Conservation (phyloP, 2,329 filamentous ascomycete species). For the Fusarium tanahbumbuense region DNA sequence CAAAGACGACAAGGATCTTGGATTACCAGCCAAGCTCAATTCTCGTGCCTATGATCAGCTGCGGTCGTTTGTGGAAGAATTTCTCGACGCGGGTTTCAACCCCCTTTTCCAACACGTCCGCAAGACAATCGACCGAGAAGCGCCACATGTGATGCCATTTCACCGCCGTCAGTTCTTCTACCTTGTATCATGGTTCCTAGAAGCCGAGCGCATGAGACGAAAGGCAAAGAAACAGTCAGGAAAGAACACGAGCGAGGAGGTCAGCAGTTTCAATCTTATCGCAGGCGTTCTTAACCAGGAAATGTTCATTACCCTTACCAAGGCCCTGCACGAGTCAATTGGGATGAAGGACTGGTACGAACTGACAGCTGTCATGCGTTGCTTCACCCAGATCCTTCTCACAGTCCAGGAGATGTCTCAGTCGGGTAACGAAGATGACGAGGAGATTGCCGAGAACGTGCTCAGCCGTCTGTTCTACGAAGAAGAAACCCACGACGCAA, state of each 20-base stretch:
- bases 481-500: conserved; percentile 89
- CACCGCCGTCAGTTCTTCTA: conserved; percentile 93
- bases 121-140: conserved; percentile 90
- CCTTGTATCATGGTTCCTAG: conserved; percentile 89
- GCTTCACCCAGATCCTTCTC: conserved; percentile 92
- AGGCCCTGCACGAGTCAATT: conserved; percentile 80
- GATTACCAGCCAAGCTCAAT: conserved; percentile 76
- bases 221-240: conserved; percentile 66
- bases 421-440: conserved; percentile 87
- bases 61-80: conserved; percentile 87
- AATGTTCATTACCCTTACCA: conserved; percentile 89
- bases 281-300: conserved; percentile 93
- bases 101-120: conserved; percentile 86
- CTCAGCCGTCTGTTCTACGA: conserved; percentile 98
- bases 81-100: conserved; percentile 95
- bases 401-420: conserved; percentile 93
- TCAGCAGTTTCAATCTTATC: conserved; percentile 86
- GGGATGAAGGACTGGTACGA: conserved; percentile 91
- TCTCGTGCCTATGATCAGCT: conserved; percentile 80
- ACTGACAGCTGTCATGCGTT: conserved; percentile 88
- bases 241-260: conserved; percentile 60
- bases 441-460: conserved; percentile 98
- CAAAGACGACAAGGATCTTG: conserved; percentile 78
- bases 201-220: conserved; percentile 82
- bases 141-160: conserved; percentile 79